phyloP scores from a whole-genome alignment of 2,329 filamentous ascomycete genomes.

The Geoglossum cookeanum region DNA sequence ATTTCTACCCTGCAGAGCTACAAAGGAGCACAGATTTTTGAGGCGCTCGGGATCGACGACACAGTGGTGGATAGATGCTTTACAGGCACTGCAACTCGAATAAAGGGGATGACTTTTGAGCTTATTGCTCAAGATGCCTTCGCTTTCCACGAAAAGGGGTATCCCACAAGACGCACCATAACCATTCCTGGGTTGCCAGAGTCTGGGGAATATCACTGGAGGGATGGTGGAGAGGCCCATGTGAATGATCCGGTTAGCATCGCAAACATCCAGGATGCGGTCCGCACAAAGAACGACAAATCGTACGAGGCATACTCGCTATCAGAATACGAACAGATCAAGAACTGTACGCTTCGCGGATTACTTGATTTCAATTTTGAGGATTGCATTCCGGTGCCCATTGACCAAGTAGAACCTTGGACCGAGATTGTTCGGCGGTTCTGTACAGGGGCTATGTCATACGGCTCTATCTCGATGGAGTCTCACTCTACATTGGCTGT shows the following conservation, averaged over 20 bases:
- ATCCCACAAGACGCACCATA: conserved; percentile 59
- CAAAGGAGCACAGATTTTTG: conserved; percentile 96
- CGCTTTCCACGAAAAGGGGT: conserved; percentile 86
- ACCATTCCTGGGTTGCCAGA: conserved; percentile 66
- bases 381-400: conserved; percentile 63
- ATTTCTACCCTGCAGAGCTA: conserved; percentile 92
- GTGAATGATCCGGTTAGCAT: conserved; percentile 90
- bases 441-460: conserved; percentile 95
- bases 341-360: conserved; percentile 84
- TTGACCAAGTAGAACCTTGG: conserved; percentile 96
- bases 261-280: conserved; percentile 91
- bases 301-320: conserved; percentile 93
- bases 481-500: conserved; percentile 89
- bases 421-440: conserved; percentile 93
- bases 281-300: conserved; percentile 94
- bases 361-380: conserved; percentile 95
- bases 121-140: conserved; percentile 87
- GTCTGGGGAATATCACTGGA: conserved; percentile 96
- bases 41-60: conserved; percentile 85
- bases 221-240: conserved; percentile 86
- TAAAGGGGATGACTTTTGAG: conserved; percentile 85
- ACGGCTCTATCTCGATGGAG: conserved; percentile 96
- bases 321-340: conserved; percentile 89
- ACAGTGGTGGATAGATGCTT: conserved; percentile 87
- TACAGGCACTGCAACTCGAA: conserved; percentile 80